Percentiles rank a stretch among this genome's conserved stretches.
Conservation (phyloP, 1,139 yeast species). For the Suhomyces bokatorum region DNA sequence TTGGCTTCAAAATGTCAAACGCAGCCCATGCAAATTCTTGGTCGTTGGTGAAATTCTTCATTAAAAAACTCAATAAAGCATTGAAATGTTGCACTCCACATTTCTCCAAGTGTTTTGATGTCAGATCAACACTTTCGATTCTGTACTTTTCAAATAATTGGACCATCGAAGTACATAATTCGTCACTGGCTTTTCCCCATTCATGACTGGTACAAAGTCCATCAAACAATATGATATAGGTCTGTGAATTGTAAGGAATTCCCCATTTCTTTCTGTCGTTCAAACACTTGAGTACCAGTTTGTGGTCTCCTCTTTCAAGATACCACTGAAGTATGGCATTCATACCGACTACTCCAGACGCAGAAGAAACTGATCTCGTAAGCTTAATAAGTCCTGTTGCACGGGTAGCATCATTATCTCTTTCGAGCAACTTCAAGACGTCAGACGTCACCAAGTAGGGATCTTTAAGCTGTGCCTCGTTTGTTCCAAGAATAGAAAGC, state of each 20-base stretch:
- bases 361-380: conserved; percentile 37
- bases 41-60: conserved; percentile 34
- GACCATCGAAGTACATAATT: conserved; percentile 24
- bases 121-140: conserved; percentile 3
- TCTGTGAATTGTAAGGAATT: conserved; percentile 52
- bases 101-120: conserved; percentile 1
- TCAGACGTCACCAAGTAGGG: conserved; percentile 55
- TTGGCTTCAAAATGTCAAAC: conserved; percentile 32
- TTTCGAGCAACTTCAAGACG: conserved; percentile 48
- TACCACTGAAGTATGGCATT: conserved; percentile 56
- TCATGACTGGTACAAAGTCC: conserved; percentile 50
- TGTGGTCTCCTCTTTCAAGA: conserved; percentile 40
- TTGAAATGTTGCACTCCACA: conserved; percentile 38
- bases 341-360: conserved; percentile 56
- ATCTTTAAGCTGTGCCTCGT: conserved; percentile 56
- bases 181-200: conserved; percentile 36
- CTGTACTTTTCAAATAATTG: conserved; percentile 26
- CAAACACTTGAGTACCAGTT: conserved; percentile 48
- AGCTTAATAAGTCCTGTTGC: conserved; percentile 55
- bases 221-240: conserved; percentile 56
- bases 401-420: conserved; percentile 47
- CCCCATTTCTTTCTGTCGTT: conserved; percentile 63
- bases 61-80: conserved; percentile 38
- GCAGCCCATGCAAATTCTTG: conserved; percentile 43
- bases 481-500: conserved; percentile 56